Conservation (phyloP, 2,329 filamentous ascomycete genomes). For the Ceratocystis diversiconidia region DNA sequence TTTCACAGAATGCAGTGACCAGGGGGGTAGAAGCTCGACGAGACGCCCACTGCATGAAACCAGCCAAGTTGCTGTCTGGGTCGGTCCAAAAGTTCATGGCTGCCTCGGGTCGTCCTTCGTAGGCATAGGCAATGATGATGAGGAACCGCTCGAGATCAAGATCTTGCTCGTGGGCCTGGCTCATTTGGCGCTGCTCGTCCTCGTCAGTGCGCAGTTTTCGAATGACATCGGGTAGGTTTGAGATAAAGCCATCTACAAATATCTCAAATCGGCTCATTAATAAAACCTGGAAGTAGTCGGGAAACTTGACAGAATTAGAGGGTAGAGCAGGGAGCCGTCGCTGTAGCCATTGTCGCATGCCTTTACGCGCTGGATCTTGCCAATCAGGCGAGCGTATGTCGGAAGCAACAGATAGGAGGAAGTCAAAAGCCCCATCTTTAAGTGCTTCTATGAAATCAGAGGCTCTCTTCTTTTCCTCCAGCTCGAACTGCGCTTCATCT, state of each 20-base stretch:
- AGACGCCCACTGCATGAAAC: slow-evolving; percentile 95
- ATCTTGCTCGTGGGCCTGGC: slow-evolving; percentile 50
- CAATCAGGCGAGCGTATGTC: slow-evolving; percentile 70
- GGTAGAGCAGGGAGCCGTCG: slow-evolving; percentile 60
- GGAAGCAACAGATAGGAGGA: slow-evolving; percentile 70
- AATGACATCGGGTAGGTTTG: slow-evolving; percentile 85
- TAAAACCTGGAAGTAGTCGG: slow-evolving; percentile 54
- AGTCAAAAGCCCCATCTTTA: slow-evolving; percentile 83
- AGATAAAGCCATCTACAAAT: slow-evolving; percentile 85
- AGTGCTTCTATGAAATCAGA: slow-evolving; percentile 62
- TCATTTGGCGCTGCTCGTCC: slow-evolving; percentile 66
- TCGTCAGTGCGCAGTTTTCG: slow-evolving; percentile 76
- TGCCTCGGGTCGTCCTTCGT: slow-evolving; percentile 70
- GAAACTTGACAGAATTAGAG: slow-evolving; percentile 53
- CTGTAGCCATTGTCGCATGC: slow-evolving; percentile 69
- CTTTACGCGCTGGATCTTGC: slow-evolving; percentile 74
- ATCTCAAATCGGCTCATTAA: slow-evolving; percentile 71
- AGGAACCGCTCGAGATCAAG: slow-evolving; percentile 78
- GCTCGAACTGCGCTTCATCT: slow-evolving; percentile 14
- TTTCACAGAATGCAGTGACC: slow-evolving; percentile 91
- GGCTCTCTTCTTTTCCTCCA: slow-evolving; percentile 56
- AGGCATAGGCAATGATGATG: slow-evolving; percentile 81
- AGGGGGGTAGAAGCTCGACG: slow-evolving; percentile 88
- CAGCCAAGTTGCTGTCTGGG: slow-evolving; percentile 80
- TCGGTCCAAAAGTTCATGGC: slow-evolving; percentile 86